These are phyloP conservation scores for Lentinula raphanica DNA, from an alignment of 768 basidiomycete genomes.

Conservation along the genomic window DNA sequence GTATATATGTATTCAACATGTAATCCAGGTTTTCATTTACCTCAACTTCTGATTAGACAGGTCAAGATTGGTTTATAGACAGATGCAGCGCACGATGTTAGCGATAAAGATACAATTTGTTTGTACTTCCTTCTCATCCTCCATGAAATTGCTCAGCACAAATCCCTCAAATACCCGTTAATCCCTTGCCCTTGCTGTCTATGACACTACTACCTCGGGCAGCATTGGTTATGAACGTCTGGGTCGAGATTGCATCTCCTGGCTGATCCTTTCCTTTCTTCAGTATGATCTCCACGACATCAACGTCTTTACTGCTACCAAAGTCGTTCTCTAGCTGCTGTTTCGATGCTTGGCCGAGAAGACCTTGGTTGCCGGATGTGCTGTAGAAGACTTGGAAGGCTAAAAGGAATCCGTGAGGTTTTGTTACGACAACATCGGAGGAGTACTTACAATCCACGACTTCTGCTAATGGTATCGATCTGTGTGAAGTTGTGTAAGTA, in stretches of 20 bases:
- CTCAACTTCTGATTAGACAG: too few species aligned
- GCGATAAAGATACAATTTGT: not conserved
- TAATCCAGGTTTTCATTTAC: too few species aligned
- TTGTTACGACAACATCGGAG: not conserved
- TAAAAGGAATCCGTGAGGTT: constrained; percentile 18
- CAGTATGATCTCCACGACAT: constrained; percentile 56
- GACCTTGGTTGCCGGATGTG: constrained; percentile 72
- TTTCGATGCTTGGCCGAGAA: constrained; percentile 67
- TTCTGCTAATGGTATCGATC: constrained; percentile 63
- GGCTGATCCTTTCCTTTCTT: constrained; percentile 57
- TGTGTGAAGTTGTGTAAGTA: constrained; percentile 22
- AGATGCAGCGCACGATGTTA: not conserved
- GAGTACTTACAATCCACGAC: constrained; percentile 72
- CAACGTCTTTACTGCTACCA: constrained; percentile 56
- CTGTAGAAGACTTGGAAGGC: constrained; percentile 72
- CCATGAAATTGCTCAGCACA: not conserved
- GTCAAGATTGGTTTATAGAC: too few species aligned
- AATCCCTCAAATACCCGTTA: constrained; percentile 27
- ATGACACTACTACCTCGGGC: constrained; percentile 27
- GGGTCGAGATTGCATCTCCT: constrained; percentile 38
- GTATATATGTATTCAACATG: too few species aligned
- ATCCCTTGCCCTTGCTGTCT: constrained; percentile 36
- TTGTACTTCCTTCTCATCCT: not conserved
- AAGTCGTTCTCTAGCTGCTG: constrained; percentile 80
- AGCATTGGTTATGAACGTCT: constrained; percentile 16